These are phyloP conservation scores for Medicago arabica DNA, from an alignment of 306 rosid species.

Conservation along the genomic window DNA sequence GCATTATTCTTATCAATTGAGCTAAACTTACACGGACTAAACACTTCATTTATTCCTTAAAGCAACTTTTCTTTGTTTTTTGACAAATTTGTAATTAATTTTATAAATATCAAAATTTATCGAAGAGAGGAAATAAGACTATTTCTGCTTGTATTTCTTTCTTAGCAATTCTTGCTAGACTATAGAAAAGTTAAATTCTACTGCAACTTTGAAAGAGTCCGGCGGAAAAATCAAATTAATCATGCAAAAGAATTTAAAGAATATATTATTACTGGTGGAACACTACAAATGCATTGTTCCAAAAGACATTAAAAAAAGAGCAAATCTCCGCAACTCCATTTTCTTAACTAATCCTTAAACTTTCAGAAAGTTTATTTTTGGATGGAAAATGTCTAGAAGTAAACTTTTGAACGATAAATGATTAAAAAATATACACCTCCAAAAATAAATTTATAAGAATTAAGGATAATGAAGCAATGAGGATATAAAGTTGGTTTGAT, in stretches of 20 bases:
- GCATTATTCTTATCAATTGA: too few relatives aligned
- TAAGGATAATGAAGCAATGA: too few relatives aligned
- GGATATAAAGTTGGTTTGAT: too few relatives aligned
- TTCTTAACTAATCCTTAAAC: background rate
- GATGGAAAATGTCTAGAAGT: background rate
- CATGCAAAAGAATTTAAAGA: background rate
- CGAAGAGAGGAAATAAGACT: background rate
- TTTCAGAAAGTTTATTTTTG: background rate
- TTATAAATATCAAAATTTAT: background rate
- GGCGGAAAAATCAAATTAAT: background rate
- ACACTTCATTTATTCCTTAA: background rate
- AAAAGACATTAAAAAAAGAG: background rate
- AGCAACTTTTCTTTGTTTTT: background rate
- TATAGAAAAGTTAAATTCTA: background rate
- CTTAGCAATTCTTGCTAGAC: background rate
- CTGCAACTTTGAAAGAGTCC: background rate
- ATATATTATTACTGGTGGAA: background rate
- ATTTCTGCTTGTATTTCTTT: background rate
- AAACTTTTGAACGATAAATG: background rate
- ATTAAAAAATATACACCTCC: background rate
- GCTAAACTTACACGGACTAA: too few relatives aligned
- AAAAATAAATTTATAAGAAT: too few relatives aligned
- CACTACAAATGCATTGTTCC: background rate
- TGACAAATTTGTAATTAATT: background rate
- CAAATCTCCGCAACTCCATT: background rate